Evolutionary conservation across 805 yeast genomes (phyloP), one percentile per base, ranked within the genome.

Genomic region (Saccharomyces kudriavzevii): DNA sequence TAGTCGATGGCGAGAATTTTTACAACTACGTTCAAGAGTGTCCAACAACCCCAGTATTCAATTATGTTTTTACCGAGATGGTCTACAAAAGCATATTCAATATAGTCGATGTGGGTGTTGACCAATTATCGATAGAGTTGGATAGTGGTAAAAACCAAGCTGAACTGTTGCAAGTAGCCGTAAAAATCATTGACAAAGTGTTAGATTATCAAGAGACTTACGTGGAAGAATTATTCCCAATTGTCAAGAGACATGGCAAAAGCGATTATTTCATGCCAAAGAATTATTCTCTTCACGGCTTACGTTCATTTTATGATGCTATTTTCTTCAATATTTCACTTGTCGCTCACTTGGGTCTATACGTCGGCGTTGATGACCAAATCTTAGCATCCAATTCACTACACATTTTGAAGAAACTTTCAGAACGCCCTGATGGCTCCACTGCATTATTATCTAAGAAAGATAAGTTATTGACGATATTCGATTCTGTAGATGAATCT

Each of bases 401-500:
- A 17, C 64, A 71, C 11, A 73, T 89, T 13, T 72, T 92, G 49
- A 63, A 69, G 5, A 71, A 71, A 50, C 70, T 89, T 5, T 72
- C 86, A 0, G 59, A 65, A 11, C 64, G 64, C 54, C 58, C 69
- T 28, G 52, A 63, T 25, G 59, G 62, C 31, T 65, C 61, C 13
- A 64, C 67, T 17, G 61, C 67, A 17, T 63, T 75, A 10, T 65
- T 80, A 35, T 70, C 74, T 17, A 76, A 76, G 9, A 80, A 76
- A 51, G 84, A 83, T 56, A 80, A 90, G 58, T 70, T 92, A 13
- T 68, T 91, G 48, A 82, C 89, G 0, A 76, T 87, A 40, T 77
- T 87, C 51, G 86, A 84, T 60, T 84, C 90, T 14, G 80, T 87
- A 30, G 88, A 88, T 59, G 97, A 91, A 59, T 82, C 96, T 0